Conservation (phyloP, 176 grass and related monocot species). For the Phoenix roebelenii region DNA sequence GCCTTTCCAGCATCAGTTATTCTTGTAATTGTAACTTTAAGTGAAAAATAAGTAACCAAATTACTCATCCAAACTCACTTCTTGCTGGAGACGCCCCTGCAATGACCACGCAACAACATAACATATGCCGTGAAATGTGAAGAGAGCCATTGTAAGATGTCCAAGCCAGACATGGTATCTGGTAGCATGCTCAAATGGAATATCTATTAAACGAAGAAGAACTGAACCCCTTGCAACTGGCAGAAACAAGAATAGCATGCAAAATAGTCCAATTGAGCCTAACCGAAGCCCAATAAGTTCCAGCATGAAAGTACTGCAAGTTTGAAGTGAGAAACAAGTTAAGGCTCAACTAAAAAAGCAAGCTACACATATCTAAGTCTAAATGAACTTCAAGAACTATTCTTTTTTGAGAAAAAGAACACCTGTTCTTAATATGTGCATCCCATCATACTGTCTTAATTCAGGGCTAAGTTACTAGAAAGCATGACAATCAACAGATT, state of each 20-base stretch:
- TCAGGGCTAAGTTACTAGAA: too few relatives aligned
- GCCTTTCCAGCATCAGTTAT: too few relatives aligned
- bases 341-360: background rate
- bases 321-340: constrained; percentile 5
- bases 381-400: too few relatives aligned
- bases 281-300: constrained; percentile 44
- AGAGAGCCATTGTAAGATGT: constrained; percentile 90
- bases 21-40: too few relatives aligned
- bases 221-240: constrained; percentile 80
- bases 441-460: too few relatives aligned
- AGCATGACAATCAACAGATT: too few relatives aligned
- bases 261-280: constrained; percentile 66
- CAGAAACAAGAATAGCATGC: constrained; percentile 81
- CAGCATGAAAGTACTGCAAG: constrained; percentile 55
- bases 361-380: too few relatives aligned
- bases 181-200: constrained; percentile 96
- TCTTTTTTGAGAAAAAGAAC: too few relatives aligned
- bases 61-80: constrained; percentile 43
- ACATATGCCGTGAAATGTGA: constrained; percentile 74
- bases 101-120: constrained; percentile 51
- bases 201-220: constrained; percentile 89
- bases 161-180: constrained; percentile 98
- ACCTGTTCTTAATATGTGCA: too few relatives aligned
- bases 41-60: background rate
- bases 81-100: constrained; percentile 27